Conservation (phyloP, 768 basidiomycete genomes). For the Vishniacozyma victoriae region DNA sequence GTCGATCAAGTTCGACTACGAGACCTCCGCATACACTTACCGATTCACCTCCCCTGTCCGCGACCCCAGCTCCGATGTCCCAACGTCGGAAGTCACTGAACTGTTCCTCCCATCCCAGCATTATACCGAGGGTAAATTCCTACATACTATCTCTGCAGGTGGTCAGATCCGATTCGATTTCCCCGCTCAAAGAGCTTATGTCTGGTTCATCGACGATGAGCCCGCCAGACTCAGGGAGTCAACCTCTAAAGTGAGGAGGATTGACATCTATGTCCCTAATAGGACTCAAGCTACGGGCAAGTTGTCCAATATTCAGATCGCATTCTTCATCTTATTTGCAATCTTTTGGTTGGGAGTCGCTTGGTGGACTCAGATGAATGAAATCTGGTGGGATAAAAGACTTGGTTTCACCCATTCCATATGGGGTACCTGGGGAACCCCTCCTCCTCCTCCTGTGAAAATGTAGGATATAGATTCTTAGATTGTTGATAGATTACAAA, state of each 20-base stretch:
- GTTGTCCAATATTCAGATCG: no score
- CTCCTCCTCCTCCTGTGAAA: no score
- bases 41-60: constrained; percentile 9
- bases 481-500: no score
- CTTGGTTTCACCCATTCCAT: no score
- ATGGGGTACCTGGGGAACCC: no score
- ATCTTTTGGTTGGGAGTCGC: no score
- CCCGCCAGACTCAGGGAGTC: constrained; percentile 1
- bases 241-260: constrained; percentile 8
- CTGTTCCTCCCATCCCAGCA: constrained; percentile 30
- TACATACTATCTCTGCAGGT: constrained; percentile 18
- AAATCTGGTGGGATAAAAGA: no score
- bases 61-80: background rate
- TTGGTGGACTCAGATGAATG: no score
- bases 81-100: constrained; percentile 24
- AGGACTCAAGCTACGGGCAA: no score
- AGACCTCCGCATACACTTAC: constrained; percentile 21
- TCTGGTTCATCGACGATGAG: constrained; percentile 29
- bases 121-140: constrained; percentile 13
- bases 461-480: no score
- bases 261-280: constrained; percentile 35
- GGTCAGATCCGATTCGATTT: constrained; percentile 28
- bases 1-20: constrained; percentile 59
- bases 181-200: constrained; percentile 19
- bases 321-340: no score